A percentile compares a stretch with the other conserved stretches of the same genome.
Evolutionary conservation across 2,329 filamentous ascomycete species (phyloP).

Genomic region (Chaetomium strumarium): DNA sequence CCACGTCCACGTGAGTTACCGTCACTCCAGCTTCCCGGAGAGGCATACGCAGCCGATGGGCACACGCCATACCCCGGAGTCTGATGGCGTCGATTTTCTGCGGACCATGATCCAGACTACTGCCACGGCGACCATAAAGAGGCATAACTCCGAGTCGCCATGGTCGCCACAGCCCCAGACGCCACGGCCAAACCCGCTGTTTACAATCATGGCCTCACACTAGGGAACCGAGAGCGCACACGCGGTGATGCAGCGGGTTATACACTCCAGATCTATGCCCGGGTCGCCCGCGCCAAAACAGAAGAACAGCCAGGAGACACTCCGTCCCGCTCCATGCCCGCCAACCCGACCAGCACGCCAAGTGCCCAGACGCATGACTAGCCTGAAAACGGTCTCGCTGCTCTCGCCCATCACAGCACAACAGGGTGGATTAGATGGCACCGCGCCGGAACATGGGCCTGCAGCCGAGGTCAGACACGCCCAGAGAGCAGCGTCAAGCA

Average conservation of each 20-base stretch:
- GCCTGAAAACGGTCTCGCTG: slow-evolving; percentile 7
- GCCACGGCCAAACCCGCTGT: slow-evolving; percentile 35
- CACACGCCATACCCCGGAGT: neutral
- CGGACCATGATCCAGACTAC: slow-evolving; percentile 49
- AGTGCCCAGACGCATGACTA: slow-evolving; percentile 16
- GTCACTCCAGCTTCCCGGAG: slow-evolving; percentile 49
- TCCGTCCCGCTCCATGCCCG: neutral
- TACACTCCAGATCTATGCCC: slow-evolving; percentile 7
- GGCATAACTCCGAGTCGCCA: slow-evolving; percentile 42
- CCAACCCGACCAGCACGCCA: neutral
- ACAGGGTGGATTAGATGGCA: neutral
- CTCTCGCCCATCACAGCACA: neutral
- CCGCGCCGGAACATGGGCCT: neutral
- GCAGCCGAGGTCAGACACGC: no score
- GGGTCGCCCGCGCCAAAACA: neutral
- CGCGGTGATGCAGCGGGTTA: slow-evolving; percentile 35
- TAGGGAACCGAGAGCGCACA: slow-evolving; percentile 43
- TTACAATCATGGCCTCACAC: slow-evolving; percentile 41
- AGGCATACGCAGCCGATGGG: slow-evolving; percentile 12
- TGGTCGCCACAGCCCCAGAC: slow-evolving; percentile 43
- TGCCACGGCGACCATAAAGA: slow-evolving; percentile 44
- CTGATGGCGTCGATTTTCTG: slow-evolving; percentile 33
- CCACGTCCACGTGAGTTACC: slow-evolving; percentile 47
- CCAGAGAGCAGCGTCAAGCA: neutral
- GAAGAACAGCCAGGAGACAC: slow-evolving; percentile 6